Evolutionary conservation across 2,329 filamentous ascomycete species (phyloP).

Genomic region (Aspergillus brunneoviolaceus): DNA sequence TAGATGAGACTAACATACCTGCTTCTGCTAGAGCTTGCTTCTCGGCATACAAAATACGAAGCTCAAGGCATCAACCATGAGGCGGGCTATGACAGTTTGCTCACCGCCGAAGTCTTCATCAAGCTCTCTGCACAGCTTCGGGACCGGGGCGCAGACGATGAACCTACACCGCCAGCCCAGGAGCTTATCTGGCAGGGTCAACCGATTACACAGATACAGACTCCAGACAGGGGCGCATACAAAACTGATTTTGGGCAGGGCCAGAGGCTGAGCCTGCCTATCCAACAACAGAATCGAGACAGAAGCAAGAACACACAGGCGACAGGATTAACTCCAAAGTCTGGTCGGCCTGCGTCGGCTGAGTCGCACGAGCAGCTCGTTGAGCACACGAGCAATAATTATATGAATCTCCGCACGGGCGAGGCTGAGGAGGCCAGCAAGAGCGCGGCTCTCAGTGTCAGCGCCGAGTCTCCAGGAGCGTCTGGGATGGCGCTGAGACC

Average conservation of each 20-base stretch:
- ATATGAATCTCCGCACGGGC: slow-evolving; percentile 2
- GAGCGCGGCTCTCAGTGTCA: not conserved
- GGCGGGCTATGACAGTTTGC: slow-evolving; percentile 62
- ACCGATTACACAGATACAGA: too few relatives aligned
- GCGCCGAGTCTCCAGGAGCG: not conserved
- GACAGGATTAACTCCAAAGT: too few relatives aligned
- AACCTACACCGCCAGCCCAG: not conserved
- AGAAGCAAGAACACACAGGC: too few relatives aligned
- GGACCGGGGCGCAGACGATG: slow-evolving; percentile 28
- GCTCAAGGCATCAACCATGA: slow-evolving; percentile 47
- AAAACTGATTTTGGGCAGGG: too few relatives aligned
- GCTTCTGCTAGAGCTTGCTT: slow-evolving; percentile 28
- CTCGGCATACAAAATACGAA: slow-evolving; percentile 33
- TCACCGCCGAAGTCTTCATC: slow-evolving; percentile 60
- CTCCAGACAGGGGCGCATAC: too few relatives aligned
- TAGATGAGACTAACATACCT: not conserved
- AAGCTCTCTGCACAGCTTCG: slow-evolving; percentile 55
- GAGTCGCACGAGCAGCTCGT: not conserved
- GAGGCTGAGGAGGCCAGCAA: not conserved
- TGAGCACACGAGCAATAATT: not conserved
- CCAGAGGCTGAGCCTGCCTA: too few relatives aligned
- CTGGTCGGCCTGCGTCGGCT: not conserved
- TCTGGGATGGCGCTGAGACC: not conserved
- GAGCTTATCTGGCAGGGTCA: too few relatives aligned
- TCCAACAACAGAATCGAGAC: too few relatives aligned